These are phyloP conservation scores for Rhamnella rubrinervis DNA, from an alignment of 331 rosid genomes.

Conservation along the genomic window DNA sequence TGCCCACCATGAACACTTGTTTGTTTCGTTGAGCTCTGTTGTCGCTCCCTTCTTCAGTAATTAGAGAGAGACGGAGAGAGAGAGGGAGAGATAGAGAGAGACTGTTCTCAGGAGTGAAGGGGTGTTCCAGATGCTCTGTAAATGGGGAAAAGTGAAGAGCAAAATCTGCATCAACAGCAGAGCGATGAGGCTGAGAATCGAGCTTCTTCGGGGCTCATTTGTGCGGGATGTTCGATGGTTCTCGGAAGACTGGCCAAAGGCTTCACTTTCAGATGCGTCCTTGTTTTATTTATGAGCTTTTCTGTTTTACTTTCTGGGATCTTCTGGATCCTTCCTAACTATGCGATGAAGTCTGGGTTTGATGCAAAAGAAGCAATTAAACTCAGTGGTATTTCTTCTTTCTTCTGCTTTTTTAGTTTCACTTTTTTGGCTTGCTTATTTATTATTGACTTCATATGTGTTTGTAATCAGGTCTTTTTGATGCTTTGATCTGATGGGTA, in stretches of 20 bases:
- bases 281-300: conserved; percentile 54
- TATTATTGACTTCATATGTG: background rate
- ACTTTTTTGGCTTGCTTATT: background rate
- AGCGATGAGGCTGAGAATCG: conserved; percentile 20
- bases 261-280: conserved; percentile 69
- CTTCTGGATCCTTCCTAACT: conserved; percentile 77
- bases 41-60: background rate
- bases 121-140: conserved; percentile 70
- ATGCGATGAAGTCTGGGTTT: conserved; percentile 25
- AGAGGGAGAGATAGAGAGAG: conserved; percentile 21
- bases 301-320: conserved; percentile 63
- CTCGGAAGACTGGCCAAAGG: conserved; percentile 28
- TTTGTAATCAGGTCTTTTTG: conserved; percentile 9
- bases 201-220: conserved; percentile 37
- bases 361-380: conserved; percentile 66
- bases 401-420: background rate
- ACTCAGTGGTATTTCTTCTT: conserved; percentile 46
- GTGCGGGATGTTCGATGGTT: conserved; percentile 43
- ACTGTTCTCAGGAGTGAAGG: background rate
- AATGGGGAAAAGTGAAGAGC: conserved; percentile 76
- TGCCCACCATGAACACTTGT: conserved; percentile 40
- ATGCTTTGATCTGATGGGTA: conserved; percentile 12
- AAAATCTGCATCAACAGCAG: conserved; percentile 49
- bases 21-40: conserved; percentile 9
- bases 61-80: too few relatives aligned